Conservation (phyloP, 2,329 filamentous ascomycete species). For the Colletotrichum noveboracense region DNA sequence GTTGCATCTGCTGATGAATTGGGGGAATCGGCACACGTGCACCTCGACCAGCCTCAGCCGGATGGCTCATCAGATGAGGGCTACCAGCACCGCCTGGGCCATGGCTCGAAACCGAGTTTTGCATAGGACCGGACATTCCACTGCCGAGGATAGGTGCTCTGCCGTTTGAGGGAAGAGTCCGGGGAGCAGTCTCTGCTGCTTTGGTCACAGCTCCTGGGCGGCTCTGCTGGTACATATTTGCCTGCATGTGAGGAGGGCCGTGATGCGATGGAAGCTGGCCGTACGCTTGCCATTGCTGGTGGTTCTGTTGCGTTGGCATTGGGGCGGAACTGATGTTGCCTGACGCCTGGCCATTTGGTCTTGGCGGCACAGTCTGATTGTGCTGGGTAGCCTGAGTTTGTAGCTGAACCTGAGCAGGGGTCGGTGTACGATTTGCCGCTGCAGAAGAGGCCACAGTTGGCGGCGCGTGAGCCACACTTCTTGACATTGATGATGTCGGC, state of each 20-base stretch:
- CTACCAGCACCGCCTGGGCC: background rate
- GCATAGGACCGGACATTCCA: background rate
- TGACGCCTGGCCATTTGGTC: background rate
- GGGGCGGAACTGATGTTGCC: background rate
- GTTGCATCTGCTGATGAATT: background rate
- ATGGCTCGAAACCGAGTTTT: background rate
- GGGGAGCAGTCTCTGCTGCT: background rate
- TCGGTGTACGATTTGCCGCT: background rate
- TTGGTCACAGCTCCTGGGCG: background rate
- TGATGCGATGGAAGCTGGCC: background rate
- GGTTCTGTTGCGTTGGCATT: slow-evolving; percentile 2
- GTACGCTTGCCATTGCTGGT: background rate
- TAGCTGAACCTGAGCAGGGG: background rate
- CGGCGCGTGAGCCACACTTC: background rate
- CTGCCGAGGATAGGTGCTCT: background rate
- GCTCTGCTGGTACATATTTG: background rate
- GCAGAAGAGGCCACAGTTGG: background rate
- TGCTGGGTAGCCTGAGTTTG: background rate
- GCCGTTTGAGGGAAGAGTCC: slow-evolving; percentile 3
- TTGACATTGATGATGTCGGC: background rate
- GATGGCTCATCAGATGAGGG: background rate
- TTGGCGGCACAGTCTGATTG: background rate
- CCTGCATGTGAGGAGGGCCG: background rate
- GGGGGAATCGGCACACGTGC: background rate
- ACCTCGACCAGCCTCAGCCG: background rate